Evolutionary conservation across 2,329 filamentous ascomycete species (phyloP).

Genomic region (Aspergillus puulaauensis): DNA sequence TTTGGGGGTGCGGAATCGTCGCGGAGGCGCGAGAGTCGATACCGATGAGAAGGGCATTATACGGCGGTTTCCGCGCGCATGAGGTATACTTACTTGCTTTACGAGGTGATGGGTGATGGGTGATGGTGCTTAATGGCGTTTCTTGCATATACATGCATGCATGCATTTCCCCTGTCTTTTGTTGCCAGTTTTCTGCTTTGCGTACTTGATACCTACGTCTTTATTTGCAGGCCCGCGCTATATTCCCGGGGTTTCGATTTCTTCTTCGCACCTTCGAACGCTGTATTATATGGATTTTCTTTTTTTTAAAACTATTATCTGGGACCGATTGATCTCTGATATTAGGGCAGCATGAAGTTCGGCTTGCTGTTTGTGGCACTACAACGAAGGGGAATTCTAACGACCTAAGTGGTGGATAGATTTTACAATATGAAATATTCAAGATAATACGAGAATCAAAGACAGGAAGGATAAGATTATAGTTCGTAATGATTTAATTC

Average conservation of each 20-base stretch:
- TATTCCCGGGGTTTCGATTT: too few species aligned
- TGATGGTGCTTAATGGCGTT: too few species aligned
- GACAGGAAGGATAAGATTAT: neutral
- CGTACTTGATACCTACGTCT: neutral
- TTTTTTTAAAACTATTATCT: neutral
- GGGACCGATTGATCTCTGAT: neutral
- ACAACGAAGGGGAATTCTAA: neutral
- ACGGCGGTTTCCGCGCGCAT: constrained; percentile 11
- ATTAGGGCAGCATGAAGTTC: neutral
- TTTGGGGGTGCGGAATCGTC: constrained; percentile 27
- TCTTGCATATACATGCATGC: too few species aligned
- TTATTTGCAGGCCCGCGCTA: neutral
- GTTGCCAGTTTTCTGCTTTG: neutral
- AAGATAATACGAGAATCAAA: neutral
- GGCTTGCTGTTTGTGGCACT: neutral
- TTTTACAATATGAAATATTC: neutral
- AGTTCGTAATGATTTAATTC: neutral
- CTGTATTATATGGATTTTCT: neutral
- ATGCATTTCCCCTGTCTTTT: neutral
- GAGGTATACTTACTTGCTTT: neutral
- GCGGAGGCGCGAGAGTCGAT: constrained; percentile 26
- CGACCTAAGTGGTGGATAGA: neutral
- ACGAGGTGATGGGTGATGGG: neutral
- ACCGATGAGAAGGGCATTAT: constrained; percentile 36
- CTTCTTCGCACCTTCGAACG: neutral